phyloP scores from a whole-genome alignment of 768 basidiomycete genomes.

The Boletus reticuloceps region DNA sequence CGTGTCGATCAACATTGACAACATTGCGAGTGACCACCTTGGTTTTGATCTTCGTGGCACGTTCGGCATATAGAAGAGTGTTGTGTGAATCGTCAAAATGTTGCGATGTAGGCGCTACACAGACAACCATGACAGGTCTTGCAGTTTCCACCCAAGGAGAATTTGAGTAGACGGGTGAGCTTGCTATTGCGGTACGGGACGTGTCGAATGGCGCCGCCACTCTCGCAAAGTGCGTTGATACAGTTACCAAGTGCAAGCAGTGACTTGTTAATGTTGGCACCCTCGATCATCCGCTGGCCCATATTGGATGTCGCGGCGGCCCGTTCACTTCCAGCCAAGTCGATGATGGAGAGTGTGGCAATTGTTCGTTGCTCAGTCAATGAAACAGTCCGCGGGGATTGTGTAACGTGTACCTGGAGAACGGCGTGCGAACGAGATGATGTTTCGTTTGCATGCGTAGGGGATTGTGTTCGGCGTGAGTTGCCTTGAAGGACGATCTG shows the following conservation, averaged over 20 bases:
- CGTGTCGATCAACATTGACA: conserved; percentile 91
- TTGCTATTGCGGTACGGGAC: conserved; percentile 98
- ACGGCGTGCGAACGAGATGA: conserved; percentile 98
- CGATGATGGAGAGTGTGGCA: conserved; percentile 95
- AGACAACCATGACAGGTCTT: conserved; percentile 99
- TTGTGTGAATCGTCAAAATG: conserved; percentile 99
- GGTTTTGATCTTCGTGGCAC: conserved; percentile 97
- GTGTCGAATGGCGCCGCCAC: conserved; percentile 83
- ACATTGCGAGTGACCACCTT: conserved; percentile 95
- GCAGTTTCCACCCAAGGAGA: conserved; percentile 97
- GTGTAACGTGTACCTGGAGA: conserved; percentile 90
- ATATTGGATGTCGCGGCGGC: conserved; percentile 96
- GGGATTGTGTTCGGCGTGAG: conserved; percentile 82
- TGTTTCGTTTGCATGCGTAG: conserved; percentile 94
- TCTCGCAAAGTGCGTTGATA: conserved; percentile 97
- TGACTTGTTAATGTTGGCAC: conserved; percentile 99
- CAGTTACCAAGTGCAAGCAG: conserved; percentile 96
- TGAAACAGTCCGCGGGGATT: conserved; percentile 82
- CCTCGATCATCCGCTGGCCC: conserved; percentile 98
- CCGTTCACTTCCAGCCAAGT: conserved; percentile 95
- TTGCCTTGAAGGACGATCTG: conserved; percentile 90
- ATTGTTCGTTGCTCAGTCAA: conserved; percentile 79
- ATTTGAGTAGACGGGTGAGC: conserved; percentile 94
- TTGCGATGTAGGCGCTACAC: conserved; percentile 89
- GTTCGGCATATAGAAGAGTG: conserved; percentile 95